phyloP scores from a whole-genome alignment of 805 yeast species.

The Monosporozyma unispora region DNA sequence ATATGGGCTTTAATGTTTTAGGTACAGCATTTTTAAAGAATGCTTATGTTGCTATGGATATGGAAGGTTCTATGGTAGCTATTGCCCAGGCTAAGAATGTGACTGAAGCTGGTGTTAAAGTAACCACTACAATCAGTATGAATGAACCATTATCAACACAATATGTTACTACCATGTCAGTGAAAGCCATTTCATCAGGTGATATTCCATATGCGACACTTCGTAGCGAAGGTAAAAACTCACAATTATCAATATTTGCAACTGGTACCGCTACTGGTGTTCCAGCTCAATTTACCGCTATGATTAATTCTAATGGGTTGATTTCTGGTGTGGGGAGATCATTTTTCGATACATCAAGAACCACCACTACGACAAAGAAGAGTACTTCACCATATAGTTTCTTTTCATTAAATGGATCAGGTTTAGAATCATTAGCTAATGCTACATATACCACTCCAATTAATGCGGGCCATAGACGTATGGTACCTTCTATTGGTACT shows the following conservation, averaged over 20 bases:
- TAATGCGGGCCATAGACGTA: neutral
- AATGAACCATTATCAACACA: neutral
- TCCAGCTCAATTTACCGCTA: conserved; percentile 26
- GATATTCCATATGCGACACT: conserved; percentile 43
- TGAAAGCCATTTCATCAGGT: conserved; percentile 32
- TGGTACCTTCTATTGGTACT: neutral
- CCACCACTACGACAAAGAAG: conserved; percentile 8
- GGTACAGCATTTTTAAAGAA: conserved; percentile 51
- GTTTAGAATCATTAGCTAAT: neutral
- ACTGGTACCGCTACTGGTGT: conserved; percentile 12
- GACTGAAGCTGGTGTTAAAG: neutral
- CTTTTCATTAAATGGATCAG: neutral
- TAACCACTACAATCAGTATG: neutral
- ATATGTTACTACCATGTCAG: neutral
- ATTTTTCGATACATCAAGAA: conserved; percentile 23
- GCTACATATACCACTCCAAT: neutral
- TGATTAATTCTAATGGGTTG: conserved; percentile 27
- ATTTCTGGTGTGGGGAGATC: conserved; percentile 25
- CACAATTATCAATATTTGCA: neutral
- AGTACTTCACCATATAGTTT: conserved; percentile 3
- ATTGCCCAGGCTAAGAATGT: conserved; percentile 38
- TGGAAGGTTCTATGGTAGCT: conserved; percentile 47
- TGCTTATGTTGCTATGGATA: conserved; percentile 54
- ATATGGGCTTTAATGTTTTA: conserved; percentile 42
- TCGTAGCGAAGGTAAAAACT: conserved; percentile 18